phyloP scores from a whole-genome alignment of 179 eudicot genomes.

The Silene vulgaris region DNA sequence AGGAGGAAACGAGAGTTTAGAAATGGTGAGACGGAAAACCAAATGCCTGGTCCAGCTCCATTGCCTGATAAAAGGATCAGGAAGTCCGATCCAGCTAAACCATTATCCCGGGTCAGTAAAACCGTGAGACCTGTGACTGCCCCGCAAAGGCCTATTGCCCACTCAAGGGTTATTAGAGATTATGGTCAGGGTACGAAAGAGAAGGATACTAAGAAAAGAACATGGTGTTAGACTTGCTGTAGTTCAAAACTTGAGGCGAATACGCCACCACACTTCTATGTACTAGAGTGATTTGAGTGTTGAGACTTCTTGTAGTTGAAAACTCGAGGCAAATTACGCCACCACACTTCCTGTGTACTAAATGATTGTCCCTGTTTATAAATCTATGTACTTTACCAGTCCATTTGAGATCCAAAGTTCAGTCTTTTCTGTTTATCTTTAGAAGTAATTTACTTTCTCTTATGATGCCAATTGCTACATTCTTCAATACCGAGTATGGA shows the following conservation, averaged over 20 bases:
- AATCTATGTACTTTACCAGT: background rate
- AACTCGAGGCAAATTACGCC: background rate
- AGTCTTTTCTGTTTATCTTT: background rate
- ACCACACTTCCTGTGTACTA: background rate
- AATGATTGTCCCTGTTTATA: background rate
- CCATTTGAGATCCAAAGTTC: background rate
- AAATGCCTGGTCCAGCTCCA: conserved; percentile 32
- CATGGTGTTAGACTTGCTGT: conserved; percentile 39
- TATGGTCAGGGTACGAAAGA: conserved; percentile 36
- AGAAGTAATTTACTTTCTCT: no score
- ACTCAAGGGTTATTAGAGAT: conserved; percentile 39
- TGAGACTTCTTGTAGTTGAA: background rate
- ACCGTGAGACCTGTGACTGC: conserved; percentile 39
- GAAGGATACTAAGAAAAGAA: conserved; percentile 65
- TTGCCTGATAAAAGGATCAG: conserved; percentile 50
- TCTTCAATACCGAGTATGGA: no score
- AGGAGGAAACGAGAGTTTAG: conserved; percentile 67
- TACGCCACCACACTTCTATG: background rate
- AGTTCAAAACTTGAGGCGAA: background rate
- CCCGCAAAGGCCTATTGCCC: conserved; percentile 39
- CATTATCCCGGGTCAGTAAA: conserved; percentile 37
- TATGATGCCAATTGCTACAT: no score
- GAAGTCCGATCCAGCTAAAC: conserved; percentile 66
- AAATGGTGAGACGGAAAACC: conserved; percentile 65
- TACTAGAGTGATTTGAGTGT: background rate